Percentiles rank a stretch among this genome's conserved stretches.
Conservation (phyloP, 2,329 filamentous ascomycete genomes). For the Cercospora zeina region DNA sequence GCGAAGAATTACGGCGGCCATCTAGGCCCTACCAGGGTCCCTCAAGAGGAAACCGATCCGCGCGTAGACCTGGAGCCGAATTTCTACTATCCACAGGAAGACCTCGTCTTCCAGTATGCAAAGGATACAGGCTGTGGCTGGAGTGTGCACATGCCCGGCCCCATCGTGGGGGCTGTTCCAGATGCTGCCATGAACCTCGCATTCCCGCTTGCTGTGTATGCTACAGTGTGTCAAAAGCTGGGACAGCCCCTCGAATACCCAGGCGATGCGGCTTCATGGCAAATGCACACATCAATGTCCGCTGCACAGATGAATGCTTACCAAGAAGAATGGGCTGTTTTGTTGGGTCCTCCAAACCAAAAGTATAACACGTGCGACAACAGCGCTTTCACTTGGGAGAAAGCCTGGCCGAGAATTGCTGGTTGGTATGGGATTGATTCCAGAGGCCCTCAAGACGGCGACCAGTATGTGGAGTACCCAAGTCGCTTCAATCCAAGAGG, state of each 20-base stretch:
- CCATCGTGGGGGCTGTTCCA: constrained; percentile 53
- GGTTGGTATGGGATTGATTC: constrained; percentile 47
- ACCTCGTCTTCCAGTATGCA: constrained; percentile 50
- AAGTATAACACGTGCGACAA: constrained; percentile 55
- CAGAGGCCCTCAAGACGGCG: constrained; percentile 34
- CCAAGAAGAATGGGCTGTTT: constrained; percentile 53
- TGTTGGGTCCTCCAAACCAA: constrained; percentile 47
- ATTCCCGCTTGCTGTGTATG: constrained; percentile 54
- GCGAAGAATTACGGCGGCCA: constrained; percentile 56
- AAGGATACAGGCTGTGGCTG: constrained; percentile 43
- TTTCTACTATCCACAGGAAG: constrained; percentile 59
- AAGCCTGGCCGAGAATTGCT: constrained; percentile 53
- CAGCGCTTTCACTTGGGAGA: constrained; percentile 51
- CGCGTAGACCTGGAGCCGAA: constrained; percentile 50
- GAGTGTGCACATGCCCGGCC: constrained; percentile 52
- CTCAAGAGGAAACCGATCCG: constrained; percentile 52
- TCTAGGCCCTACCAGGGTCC: constrained; percentile 49
- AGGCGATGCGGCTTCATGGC: constrained; percentile 50
- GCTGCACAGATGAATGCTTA: constrained; percentile 52
- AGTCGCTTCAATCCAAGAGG: constrained; percentile 34
- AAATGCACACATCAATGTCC: constrained; percentile 46
- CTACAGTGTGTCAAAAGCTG: constrained; percentile 48
- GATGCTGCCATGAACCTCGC: constrained; percentile 55
- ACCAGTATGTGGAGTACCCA: constrained; percentile 31
- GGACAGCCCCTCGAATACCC: constrained; percentile 49